Evolutionary conservation across 441 rosid species (phyloP).

Genomic region (Adansonia rubrostipa): DNA sequence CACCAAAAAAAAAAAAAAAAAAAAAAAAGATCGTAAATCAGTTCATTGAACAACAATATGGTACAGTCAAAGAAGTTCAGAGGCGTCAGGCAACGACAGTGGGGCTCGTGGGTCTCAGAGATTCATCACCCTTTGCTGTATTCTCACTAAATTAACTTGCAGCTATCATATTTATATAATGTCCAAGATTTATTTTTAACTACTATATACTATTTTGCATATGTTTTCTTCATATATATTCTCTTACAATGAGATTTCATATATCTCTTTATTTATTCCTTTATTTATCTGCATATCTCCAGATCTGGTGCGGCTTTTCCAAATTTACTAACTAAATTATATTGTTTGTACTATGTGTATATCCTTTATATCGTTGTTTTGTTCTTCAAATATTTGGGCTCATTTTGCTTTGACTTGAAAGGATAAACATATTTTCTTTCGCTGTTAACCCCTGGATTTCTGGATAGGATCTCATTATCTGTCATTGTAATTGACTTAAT

Average conservation of each 20-base stretch:
- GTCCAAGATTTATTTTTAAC: too few relatives aligned
- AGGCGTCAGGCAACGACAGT: conserved; percentile 96
- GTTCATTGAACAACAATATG: conserved; percentile 40
- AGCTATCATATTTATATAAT: background rate
- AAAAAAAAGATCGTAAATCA: background rate
- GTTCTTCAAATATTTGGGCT: background rate
- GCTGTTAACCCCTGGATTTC: background rate
- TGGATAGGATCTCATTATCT: background rate
- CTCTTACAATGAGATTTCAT: conserved; percentile 19
- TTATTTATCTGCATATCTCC: background rate
- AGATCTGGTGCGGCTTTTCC: background rate
- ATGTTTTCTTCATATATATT: conserved; percentile 4
- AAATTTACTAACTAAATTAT: background rate
- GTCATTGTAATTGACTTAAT: too few relatives aligned
- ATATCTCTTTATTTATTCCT: conserved; percentile 4
- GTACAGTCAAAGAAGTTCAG: conserved; percentile 92
- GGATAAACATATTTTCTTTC: background rate
- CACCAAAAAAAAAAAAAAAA: background rate
- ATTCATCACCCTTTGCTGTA: conserved; percentile 90
- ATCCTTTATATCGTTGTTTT: too few relatives aligned
- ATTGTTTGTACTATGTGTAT: background rate
- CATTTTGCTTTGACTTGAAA: background rate
- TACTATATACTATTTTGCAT: background rate
- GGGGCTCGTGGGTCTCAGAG: conserved; percentile 98
- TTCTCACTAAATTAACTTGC: background rate